Percentiles rank a stretch among this genome's conserved stretches.
Evolutionary conservation across 805 yeast species (phyloP).

Genomic region (Starmerella kuoi): DNA sequence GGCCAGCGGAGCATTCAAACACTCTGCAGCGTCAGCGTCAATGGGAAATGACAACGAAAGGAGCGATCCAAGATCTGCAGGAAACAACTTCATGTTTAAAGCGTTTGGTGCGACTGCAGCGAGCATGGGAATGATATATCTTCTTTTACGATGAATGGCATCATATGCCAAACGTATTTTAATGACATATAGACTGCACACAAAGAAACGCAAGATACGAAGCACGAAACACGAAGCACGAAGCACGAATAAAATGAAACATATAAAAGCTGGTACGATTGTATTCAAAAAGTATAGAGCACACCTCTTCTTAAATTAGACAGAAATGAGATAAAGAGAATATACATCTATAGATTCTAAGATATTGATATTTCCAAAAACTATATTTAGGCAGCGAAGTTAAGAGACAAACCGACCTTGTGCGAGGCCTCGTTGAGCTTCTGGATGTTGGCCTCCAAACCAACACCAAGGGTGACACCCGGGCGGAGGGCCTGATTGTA

Average conservation of each 20-base stretch:
- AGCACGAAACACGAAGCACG: no score
- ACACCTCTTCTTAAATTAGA: no score
- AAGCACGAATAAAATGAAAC: no score
- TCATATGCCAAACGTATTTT: background rate
- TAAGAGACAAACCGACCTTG: conserved; percentile 90
- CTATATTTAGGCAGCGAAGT: conserved; percentile 66
- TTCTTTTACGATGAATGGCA: conserved; percentile 10
- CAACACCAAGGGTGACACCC: conserved; percentile 92
- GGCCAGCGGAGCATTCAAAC: conserved; percentile 12
- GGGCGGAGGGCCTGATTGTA: conserved; percentile 92
- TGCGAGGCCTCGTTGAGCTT: conserved; percentile 93
- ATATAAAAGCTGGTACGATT: no score
- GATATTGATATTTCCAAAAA: no score
- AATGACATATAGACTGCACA: no score
- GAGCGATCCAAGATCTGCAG: conserved; percentile 9
- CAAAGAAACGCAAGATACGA: no score
- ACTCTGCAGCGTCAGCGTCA: conserved; percentile 10
- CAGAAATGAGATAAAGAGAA: no score
- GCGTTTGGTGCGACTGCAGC: conserved; percentile 14
- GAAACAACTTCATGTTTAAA: conserved; percentile 8
- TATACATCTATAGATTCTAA: no score
- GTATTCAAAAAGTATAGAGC: no score
- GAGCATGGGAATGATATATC: conserved; percentile 12
- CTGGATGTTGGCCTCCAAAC: conserved; percentile 92
- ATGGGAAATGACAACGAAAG: conserved; percentile 2